Evolutionary conservation across 192 early-diverging fungal species (phyloP).

Genomic region (Paraglomus occultum): DNA sequence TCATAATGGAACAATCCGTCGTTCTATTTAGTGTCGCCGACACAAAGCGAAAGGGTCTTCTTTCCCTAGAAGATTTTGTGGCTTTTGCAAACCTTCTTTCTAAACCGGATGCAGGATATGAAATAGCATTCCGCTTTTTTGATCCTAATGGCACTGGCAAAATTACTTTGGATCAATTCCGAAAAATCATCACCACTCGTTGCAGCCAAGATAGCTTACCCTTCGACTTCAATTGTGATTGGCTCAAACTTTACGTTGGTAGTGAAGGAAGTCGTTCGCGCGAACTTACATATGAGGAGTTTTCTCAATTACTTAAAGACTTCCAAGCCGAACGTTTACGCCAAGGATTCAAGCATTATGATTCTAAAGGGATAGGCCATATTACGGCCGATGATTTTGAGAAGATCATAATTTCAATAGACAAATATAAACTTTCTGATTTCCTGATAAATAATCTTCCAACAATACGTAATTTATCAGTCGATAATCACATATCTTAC

Average conservation of each 20-base stretch:
- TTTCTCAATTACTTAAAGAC: constrained; percentile 67
- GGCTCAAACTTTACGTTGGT: constrained; percentile 69
- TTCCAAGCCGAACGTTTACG: constrained; percentile 68
- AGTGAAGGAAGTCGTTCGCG: constrained; percentile 46
- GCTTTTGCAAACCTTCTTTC: constrained; percentile 59
- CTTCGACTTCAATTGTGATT: constrained; percentile 70
- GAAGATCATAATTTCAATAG: constrained; percentile 59
- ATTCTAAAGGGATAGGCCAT: constrained; percentile 59
- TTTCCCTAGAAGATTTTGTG: constrained; percentile 61
- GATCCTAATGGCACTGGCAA: constrained; percentile 57
- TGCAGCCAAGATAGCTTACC: constrained; percentile 56
- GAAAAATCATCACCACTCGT: constrained; percentile 55
- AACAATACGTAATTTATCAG: constrained; percentile 56
- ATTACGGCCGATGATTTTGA: constrained; percentile 60
- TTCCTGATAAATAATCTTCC: constrained; percentile 62
- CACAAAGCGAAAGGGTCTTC: constrained; percentile 41
- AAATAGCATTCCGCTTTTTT: constrained; percentile 68
- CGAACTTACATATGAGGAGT: constrained; percentile 69
- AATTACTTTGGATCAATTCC: constrained; percentile 68
- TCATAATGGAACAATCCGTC: constrained; percentile 54
- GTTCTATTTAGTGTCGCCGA: constrained; percentile 63
- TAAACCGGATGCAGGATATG: constrained; percentile 70
- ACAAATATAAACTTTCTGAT: constrained; percentile 64
- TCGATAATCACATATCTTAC: constrained; percentile 61
- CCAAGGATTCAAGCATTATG: constrained; percentile 70